Evolutionary conservation across 1,139 yeast species (phyloP).

Genomic region (Taphrina flavorubra): DNA sequence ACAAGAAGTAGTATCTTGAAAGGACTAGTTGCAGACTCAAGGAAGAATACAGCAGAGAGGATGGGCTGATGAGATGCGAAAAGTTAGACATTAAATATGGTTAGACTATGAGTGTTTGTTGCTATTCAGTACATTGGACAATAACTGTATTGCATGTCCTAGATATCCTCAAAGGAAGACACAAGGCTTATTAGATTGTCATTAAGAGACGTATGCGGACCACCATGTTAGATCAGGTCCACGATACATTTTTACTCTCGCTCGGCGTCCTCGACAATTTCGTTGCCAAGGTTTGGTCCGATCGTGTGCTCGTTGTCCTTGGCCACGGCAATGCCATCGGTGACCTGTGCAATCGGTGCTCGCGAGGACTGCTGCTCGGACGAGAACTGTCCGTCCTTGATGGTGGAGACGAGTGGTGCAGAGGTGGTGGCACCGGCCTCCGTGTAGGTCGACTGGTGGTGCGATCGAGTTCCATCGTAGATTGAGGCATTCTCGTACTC

Average conservation of each 20-base stretch:
- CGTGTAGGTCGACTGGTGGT: conserved; percentile 25
- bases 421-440: conserved; percentile 38
- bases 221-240: not conserved
- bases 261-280: conserved; percentile 23
- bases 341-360: conserved; percentile 37
- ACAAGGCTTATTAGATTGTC: not conserved
- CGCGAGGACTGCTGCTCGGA: conserved; percentile 37
- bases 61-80: not conserved
- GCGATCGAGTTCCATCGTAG: conserved; percentile 36
- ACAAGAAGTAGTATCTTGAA: no score
- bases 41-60: no score
- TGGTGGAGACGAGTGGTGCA: conserved; percentile 33
- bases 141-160: not conserved
- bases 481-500: conserved; percentile 40
- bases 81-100: conserved; percentile 7
- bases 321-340: conserved; percentile 20
- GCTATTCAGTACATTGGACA: conserved; percentile 1
- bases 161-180: not conserved
- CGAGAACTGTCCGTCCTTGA: conserved; percentile 36
- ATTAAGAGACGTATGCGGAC: not conserved
- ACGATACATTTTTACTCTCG: not conserved
- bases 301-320: conserved; percentile 25
- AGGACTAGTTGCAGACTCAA: no score
- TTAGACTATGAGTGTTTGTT: conserved; percentile 15
- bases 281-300: conserved; percentile 31